Percentiles rank a stretch among this genome's conserved stretches.
phyloP scores from a whole-genome alignment of 352 stramenopile genomes.

The Phytophthora agathidicida region DNA sequence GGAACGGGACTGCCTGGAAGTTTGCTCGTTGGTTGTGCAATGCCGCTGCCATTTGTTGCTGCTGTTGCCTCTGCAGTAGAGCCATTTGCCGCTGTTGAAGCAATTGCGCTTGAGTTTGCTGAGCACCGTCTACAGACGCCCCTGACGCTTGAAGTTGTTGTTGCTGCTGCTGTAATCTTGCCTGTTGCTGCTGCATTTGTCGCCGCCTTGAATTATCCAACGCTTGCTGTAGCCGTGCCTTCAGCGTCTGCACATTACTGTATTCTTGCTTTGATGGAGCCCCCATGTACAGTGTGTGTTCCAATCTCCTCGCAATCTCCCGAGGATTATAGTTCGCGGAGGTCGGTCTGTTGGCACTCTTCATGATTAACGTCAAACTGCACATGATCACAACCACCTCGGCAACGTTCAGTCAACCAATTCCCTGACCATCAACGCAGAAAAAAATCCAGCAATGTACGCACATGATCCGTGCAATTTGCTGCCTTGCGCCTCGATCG shows the following conservation, averaged over 20 bases:
- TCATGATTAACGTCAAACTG: constrained; percentile 91
- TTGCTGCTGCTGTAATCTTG: constrained; percentile 36
- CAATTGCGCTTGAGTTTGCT: constrained; percentile 55
- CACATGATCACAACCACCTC: constrained; percentile 14
- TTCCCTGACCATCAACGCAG: not conserved
- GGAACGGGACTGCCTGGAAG: constrained; percentile 71
- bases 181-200: constrained; percentile 79
- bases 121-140: constrained; percentile 42
- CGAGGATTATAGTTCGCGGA: constrained; percentile 90
- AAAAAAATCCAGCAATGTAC: constrained; percentile 23
- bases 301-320: constrained; percentile 83
- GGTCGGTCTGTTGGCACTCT: constrained; percentile 86
- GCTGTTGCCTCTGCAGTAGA: constrained; percentile 67
- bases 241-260: constrained; percentile 88
- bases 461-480: constrained; percentile 91
- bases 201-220: constrained; percentile 80
- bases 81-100: constrained; percentile 67
- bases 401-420: constrained; percentile 19
- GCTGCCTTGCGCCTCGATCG: constrained; percentile 76
- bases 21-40: constrained; percentile 72
- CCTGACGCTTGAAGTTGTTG: constrained; percentile 45
- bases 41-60: constrained; percentile 78
- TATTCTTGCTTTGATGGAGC: constrained; percentile 85
- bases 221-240: constrained; percentile 82
- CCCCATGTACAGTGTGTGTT: constrained; percentile 90